Evolutionary conservation across 2,329 filamentous ascomycete genomes (phyloP), one percentile per base, ranked within the genome.

Genomic region (Cercospora beticola): DNA sequence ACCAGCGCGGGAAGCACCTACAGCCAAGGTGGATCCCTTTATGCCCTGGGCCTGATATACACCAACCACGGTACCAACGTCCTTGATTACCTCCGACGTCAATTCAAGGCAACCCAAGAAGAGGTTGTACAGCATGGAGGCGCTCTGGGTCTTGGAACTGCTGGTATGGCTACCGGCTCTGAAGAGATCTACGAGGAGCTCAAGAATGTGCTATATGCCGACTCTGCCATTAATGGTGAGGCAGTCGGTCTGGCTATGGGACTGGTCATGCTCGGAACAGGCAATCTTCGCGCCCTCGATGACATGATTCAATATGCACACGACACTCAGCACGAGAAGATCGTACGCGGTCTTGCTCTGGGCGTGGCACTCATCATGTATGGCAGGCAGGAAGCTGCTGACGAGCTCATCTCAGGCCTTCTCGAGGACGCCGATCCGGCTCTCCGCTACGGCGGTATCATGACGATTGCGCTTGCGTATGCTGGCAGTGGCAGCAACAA

Each of bases 351-450:
- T 78, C 88, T 97, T 68, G 94, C 95, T 33, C 88, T 99, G 73
- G 95, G 95, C 68, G 98, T 99, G 93, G 93, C 95, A 10, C 85
- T 99, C 68, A 97, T 99, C 83, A 98, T 98, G 94, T 99, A 95
- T 76, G 93, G 91, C 59, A 91, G 93, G 69, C 94, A 98, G 82
- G 95, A 99, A 81, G 91, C 91, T 71, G 95, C 95, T 12, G 95
- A 99, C 80, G 92, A 95, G 77, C 87, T 98, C 75, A 96, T 99
- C 73, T 94, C 97, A 77, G 93, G 92, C 59, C 89, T 99, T 1
- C 86, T 99, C 40, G 93, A 93, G 72, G 95, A 99, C 75, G 92
- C 95, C 1, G 94, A 99, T 78, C 93, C 95, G 74, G 94, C 93
- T 7, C 86, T 99, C 70, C 89, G 95, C 73, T 99, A 99, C 75